phyloP scores from a whole-genome alignment of 2,329 filamentous ascomycete genomes.

The Pseudogymnoascus sp. region DNA sequence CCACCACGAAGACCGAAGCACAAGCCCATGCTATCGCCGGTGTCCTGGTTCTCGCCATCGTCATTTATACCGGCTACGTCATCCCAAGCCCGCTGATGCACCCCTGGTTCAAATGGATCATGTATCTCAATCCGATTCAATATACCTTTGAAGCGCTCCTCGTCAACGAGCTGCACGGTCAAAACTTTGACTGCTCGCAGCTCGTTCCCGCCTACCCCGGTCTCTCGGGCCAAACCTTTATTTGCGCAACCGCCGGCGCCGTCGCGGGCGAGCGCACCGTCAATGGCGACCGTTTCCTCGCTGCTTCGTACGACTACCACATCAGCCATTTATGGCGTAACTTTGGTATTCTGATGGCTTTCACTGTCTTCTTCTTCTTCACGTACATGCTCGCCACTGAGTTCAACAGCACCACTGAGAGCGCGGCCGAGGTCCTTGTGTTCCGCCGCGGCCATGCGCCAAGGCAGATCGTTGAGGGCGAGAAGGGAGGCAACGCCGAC shows the following conservation, averaged over 20 bases:
- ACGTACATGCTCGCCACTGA: conserved; percentile 58
- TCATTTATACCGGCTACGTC: conserved; percentile 28
- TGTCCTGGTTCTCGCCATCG: conserved; percentile 30
- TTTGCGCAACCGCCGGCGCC: conserved; percentile 51
- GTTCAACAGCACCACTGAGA: conserved; percentile 55
- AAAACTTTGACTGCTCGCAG: conserved; percentile 9
- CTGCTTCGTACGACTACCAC: conserved; percentile 45
- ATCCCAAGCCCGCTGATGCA: conserved; percentile 51
- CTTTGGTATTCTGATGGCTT: conserved; percentile 57
- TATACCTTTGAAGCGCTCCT: conserved; percentile 71
- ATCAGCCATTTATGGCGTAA: conserved; percentile 56
- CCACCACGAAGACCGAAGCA: conserved; percentile 59
- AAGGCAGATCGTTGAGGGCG: conserved; percentile 30
- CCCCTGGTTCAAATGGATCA: conserved; percentile 72
- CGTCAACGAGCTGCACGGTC: conserved; percentile 64
- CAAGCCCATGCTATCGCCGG: conserved; percentile 52
- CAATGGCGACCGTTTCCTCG: conserved; percentile 48
- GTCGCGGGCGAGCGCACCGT: conserved; percentile 42
- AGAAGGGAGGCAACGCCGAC: conserved; percentile 18
- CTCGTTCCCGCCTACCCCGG: conserved; percentile 19
- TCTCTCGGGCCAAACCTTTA: conserved; percentile 30
- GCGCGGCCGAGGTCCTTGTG: conserved; percentile 67
- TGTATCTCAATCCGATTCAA: conserved; percentile 63
- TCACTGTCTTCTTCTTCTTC: conserved; percentile 51
- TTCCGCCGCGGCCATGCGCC: conserved; percentile 58